Evolutionary conservation across 2,329 filamentous ascomycete genomes (phyloP).

Genomic region (Colletotrichum sojae): DNA sequence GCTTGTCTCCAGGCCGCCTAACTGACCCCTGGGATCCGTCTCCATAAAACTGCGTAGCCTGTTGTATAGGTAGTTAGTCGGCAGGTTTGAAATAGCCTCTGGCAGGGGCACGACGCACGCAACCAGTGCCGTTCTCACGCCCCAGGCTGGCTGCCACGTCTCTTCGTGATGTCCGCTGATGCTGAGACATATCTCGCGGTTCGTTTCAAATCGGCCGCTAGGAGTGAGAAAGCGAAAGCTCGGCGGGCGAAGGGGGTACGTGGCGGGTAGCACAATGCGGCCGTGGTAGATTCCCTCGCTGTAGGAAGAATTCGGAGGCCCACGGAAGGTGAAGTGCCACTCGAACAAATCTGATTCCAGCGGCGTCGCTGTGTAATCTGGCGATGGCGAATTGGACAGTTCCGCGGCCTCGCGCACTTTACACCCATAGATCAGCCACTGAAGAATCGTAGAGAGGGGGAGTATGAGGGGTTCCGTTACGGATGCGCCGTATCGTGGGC

Average conservation of each 20-base stretch:
- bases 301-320: constrained; percentile 86
- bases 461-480: constrained; percentile 59
- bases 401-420: constrained; percentile 93
- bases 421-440: neutral
- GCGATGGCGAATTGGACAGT: constrained; percentile 82
- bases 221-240: constrained; percentile 97
- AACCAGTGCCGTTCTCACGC: constrained; percentile 88
- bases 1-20: constrained; percentile 87
- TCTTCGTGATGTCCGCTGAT: constrained; percentile 98
- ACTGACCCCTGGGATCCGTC: constrained; percentile 86
- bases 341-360: constrained; percentile 94
- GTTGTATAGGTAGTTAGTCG: constrained; percentile 1
- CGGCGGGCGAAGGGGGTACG: constrained; percentile 92
- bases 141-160: constrained; percentile 99
- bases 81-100: neutral
- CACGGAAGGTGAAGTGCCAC: constrained; percentile 98
- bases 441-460: constrained; percentile 21
- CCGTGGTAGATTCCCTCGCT: constrained; percentile 92
- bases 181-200: constrained; percentile 95
- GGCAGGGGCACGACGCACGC: constrained; percentile 56
- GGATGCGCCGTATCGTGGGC: constrained; percentile 87
- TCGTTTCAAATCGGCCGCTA: constrained; percentile 93
- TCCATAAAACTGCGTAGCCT: constrained; percentile 92
- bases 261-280: constrained; percentile 89
- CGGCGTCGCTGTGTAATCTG: constrained; percentile 88